Evolutionary conservation across 306 rosid genomes (phyloP).

Genomic region (Cicer yamashitae): DNA sequence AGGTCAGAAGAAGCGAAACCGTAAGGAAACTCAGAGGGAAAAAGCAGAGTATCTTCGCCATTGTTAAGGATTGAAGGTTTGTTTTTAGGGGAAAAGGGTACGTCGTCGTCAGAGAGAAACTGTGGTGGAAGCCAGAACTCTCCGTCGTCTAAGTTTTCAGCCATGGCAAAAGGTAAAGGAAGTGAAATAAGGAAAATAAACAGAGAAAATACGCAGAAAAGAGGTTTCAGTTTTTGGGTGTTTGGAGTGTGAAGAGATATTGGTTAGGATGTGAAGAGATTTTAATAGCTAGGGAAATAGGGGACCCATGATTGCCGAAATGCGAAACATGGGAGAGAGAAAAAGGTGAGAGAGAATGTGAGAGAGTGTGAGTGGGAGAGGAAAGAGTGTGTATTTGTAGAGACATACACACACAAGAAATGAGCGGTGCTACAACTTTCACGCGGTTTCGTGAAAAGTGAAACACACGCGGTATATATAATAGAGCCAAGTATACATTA

Average conservation of each 20-base stretch:
- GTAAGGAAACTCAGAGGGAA: conserved; percentile 50
- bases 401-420: conserved; percentile 15
- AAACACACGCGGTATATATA: background rate
- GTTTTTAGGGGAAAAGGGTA: background rate
- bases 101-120: conserved; percentile 70
- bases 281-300: conserved; percentile 26
- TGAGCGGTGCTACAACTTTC: background rate
- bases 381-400: conserved; percentile 44
- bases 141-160: conserved; percentile 64
- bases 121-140: conserved; percentile 82
- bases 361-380: conserved; percentile 33
- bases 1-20: conserved; percentile 45
- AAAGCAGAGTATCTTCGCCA: conserved; percentile 24
- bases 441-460: conserved; percentile 21
- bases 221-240: background rate
- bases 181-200: background rate
- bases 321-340: conserved; percentile 25
- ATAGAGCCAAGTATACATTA: no score
- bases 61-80: background rate
- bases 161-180: conserved; percentile 40
- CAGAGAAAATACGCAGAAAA: background rate
- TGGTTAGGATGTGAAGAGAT: conserved; percentile 44
- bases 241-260: conserved; percentile 28
- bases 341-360: background rate
- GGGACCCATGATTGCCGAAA: conserved; percentile 38